Percentiles rank a stretch among this genome's conserved stretches.
Conservation (phyloP, 768 basidiomycete genomes). For the Termitomyces sp. region DNA sequence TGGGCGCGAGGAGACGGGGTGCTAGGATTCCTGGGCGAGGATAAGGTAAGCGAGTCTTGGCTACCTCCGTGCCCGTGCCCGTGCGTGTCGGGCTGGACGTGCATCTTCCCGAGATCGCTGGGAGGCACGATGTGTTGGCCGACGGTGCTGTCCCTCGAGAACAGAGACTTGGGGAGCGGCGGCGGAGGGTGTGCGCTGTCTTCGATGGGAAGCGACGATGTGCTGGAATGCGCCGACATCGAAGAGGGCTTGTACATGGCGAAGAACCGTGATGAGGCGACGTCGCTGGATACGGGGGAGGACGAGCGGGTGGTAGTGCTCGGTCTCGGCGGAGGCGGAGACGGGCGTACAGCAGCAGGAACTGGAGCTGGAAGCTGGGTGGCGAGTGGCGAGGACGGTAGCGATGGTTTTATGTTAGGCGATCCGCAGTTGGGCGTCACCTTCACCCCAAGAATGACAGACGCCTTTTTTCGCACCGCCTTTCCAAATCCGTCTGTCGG, state of each 20-base stretch:
- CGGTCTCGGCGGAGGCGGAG: conserved; percentile 23
- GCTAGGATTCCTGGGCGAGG: background rate
- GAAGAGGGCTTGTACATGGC: conserved; percentile 28
- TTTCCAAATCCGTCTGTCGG: conserved; percentile 9
- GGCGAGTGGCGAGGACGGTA: conserved; percentile 6
- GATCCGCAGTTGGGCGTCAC: conserved; percentile 2
- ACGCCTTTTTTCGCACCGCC: conserved; percentile 16
- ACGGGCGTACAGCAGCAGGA: background rate
- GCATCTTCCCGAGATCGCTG: conserved; percentile 47
- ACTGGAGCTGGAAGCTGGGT: background rate
- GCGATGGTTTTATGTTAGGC: background rate
- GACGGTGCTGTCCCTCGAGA: conserved; percentile 14
- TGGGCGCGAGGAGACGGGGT: background rate
- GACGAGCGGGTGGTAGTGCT: conserved; percentile 58
- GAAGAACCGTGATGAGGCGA: conserved; percentile 54
- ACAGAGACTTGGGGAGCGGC: conserved; percentile 30
- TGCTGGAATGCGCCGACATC: conserved; percentile 48
- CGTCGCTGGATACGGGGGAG: conserved; percentile 60
- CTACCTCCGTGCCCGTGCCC: conserved; percentile 5
- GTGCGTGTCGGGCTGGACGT: conserved; percentile 12
- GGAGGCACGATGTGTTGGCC: conserved; percentile 56
- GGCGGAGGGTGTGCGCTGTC: conserved; percentile 42
- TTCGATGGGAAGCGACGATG: conserved; percentile 43
- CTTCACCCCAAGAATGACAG: conserved; percentile 10
- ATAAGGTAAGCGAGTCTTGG: background rate